phyloP scores from a whole-genome alignment of 75 land plant species.

The Pseudotsuga menziesii region DNA sequence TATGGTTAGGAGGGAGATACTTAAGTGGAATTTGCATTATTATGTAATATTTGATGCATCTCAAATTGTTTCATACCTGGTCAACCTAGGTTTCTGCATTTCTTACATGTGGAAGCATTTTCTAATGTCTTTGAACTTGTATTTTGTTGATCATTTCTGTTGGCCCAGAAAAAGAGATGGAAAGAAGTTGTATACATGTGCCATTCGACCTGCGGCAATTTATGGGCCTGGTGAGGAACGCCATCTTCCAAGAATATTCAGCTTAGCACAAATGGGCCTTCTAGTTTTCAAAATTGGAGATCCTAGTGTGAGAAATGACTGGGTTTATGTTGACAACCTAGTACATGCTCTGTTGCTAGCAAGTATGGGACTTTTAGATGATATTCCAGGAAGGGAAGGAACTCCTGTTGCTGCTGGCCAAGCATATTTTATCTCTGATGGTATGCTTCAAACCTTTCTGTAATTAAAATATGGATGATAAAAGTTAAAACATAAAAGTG shows the following conservation, averaged over 20 bases:
- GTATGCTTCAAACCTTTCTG: conserved; percentile 33
- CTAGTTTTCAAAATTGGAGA: conserved; percentile 58
- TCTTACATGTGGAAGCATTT: not conserved
- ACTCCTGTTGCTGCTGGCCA: conserved; percentile 80
- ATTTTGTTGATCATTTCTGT: not conserved
- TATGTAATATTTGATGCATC: not conserved
- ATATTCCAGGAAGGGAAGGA: conserved; percentile 64
- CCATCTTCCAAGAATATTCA: conserved; percentile 75
- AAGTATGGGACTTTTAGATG: conserved; percentile 94
- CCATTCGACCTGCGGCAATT: conserved; percentile 88
- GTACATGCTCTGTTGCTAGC: conserved; percentile 81
- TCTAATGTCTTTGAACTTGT: not conserved
- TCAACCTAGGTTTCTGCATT: not conserved
- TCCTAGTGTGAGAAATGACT: conserved; percentile 61
- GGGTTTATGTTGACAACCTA: conserved; percentile 90
- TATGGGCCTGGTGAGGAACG: conserved; percentile 94
- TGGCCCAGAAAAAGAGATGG: conserved; percentile 51
- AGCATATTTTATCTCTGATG: conserved; percentile 91
- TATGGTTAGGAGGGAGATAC: not conserved
- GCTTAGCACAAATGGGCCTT: conserved; percentile 66
- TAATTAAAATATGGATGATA: not conserved
- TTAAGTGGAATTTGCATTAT: not conserved
- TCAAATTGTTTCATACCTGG: not conserved
- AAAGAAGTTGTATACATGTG: conserved; percentile 74
- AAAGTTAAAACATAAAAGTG: not conserved